Evolutionary conservation across 2,329 filamentous ascomycete species (phyloP).

Genomic region (Fusarium sp.): DNA sequence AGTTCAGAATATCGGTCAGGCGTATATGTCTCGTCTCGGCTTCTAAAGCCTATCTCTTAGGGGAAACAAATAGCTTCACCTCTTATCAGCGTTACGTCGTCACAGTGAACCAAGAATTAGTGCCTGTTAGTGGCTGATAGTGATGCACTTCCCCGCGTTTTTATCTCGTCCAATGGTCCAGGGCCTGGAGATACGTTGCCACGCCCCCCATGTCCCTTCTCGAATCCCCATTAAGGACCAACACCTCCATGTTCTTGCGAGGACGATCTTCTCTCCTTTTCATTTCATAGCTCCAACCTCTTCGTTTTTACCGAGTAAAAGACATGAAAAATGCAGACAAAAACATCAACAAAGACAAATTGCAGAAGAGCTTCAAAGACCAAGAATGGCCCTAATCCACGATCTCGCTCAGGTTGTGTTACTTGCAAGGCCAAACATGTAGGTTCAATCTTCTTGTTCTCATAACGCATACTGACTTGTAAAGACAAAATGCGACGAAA

Average conservation of each 20-base stretch:
- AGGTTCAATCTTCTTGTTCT: not conserved
- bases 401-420: slow-evolving; percentile 46
- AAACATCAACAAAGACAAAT: slow-evolving; percentile 13
- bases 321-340: slow-evolving; percentile 12
- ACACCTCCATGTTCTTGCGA: not conserved
- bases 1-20: not conserved
- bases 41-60: slow-evolving; percentile 12
- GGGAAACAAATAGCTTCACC: not conserved
- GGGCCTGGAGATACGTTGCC: slow-evolving; percentile 19
- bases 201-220: slow-evolving; percentile 7
- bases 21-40: not conserved
- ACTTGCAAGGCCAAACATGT: slow-evolving; percentile 47
- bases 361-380: slow-evolving; percentile 18
- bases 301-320: not conserved
- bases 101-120: not conserved
- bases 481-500: slow-evolving; percentile 47
- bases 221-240: not conserved
- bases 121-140: slow-evolving; percentile 32
- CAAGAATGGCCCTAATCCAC: slow-evolving; percentile 30
- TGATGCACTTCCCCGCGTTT: slow-evolving; percentile 37
- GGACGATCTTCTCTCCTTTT: slow-evolving; percentile 8
- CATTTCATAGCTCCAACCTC: not conserved
- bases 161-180: slow-evolving; percentile 24
- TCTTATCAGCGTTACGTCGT: slow-evolving; percentile 27
- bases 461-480: not conserved